Evolutionary conservation across 1,139 yeast species (phyloP).

Genomic region (Sugiyamaella castrensis): DNA sequence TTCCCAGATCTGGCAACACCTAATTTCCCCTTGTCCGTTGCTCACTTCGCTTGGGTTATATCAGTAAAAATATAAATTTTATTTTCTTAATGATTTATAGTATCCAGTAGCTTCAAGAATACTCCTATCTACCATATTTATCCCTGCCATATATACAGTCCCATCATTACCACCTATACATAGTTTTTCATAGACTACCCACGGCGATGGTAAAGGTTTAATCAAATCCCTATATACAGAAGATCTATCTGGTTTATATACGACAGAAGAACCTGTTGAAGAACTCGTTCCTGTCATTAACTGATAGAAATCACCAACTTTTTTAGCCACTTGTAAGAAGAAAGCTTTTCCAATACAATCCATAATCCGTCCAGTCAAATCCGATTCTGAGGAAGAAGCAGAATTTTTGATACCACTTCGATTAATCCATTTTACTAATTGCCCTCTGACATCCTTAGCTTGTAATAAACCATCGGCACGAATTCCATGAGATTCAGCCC

Average conservation of each 20-base stretch:
- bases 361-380: constrained; percentile 14
- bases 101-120: constrained; percentile 11
- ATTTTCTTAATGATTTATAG: constrained; percentile 9
- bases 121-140: constrained; percentile 9
- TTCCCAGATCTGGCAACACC: too few species aligned
- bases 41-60: background rate
- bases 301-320: background rate
- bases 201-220: constrained; percentile 9
- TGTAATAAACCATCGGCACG: constrained; percentile 11
- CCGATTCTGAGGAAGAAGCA: background rate
- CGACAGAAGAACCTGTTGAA: background rate
- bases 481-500: constrained; percentile 14
- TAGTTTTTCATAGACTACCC: constrained; percentile 15
- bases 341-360: constrained; percentile 19
- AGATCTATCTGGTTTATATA: constrained; percentile 10
- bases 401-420: constrained; percentile 7
- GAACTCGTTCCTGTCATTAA: constrained; percentile 4
- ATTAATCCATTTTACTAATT: constrained; percentile 12
- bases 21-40: background rate
- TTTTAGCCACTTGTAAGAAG: constrained; percentile 22
- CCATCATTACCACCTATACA: constrained; percentile 12
- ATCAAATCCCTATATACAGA: constrained; percentile 10
- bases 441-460: constrained; percentile 16
- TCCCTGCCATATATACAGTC: constrained; percentile 10
- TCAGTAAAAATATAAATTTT: background rate